Conservation (phyloP, 225 moss, liverwort and hornwort species). For the Lunularia cruciata region DNA sequence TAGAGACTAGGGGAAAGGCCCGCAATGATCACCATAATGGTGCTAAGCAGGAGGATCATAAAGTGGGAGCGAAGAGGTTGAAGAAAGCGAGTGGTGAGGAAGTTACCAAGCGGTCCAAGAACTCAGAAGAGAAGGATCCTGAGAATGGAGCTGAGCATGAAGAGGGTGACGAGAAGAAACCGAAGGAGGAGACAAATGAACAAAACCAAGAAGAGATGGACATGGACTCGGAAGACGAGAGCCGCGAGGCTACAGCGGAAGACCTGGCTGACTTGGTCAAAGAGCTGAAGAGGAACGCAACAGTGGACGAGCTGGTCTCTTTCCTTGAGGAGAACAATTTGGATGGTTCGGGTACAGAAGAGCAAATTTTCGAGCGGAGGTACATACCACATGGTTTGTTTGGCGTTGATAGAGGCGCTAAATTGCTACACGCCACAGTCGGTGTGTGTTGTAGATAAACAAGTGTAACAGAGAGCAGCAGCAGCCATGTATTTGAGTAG, state of each 20-base stretch:
- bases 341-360: conserved; percentile 31
- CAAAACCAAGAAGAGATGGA: conserved; percentile 13
- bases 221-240: neutral
- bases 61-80: conserved; percentile 6
- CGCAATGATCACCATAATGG: conserved; percentile 22
- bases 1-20: conserved; percentile 28
- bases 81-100: neutral
- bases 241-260: neutral
- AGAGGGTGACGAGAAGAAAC: conserved; percentile 10
- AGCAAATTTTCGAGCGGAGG: conserved; percentile 40
- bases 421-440: too few relatives aligned
- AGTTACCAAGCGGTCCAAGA: conserved; percentile 19
- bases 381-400: conserved; percentile 2
- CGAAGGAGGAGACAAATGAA: conserved; percentile 4
- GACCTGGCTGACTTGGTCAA: conserved; percentile 43
- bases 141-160: conserved; percentile 3
- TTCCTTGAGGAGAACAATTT: conserved; percentile 48
- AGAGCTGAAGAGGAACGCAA: conserved; percentile 31
- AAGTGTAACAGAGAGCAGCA: too few relatives aligned
- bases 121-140: conserved; percentile 8
- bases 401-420: neutral
- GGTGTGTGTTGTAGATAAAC: neutral
- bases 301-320: conserved; percentile 30
- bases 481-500: too few relatives aligned
- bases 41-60: conserved; percentile 7